phyloP scores from a whole-genome alignment of 306 rosid genomes.

The Prunus persica region DNA sequence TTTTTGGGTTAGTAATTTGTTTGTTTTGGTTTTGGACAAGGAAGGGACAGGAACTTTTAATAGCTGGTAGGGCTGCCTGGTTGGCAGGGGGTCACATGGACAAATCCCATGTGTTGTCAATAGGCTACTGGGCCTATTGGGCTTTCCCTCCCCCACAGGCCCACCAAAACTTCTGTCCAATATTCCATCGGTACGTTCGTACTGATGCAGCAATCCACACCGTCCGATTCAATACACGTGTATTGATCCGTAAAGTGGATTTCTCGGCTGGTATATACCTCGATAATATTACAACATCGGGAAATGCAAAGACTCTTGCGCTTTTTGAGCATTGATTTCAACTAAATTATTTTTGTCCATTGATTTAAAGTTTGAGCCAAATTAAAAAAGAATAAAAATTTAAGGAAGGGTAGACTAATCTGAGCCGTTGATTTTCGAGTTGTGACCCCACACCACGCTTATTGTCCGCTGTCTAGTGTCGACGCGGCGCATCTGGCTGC shows the following conservation, averaged over 20 bases:
- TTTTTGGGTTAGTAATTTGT: not conserved
- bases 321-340: too few relatives aligned
- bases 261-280: not conserved
- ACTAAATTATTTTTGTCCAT: too few relatives aligned
- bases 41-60: conserved; percentile 43
- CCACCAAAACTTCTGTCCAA: not conserved
- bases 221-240: not conserved
- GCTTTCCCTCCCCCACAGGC: not conserved
- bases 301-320: too few relatives aligned
- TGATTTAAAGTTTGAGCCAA: too few relatives aligned
- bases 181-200: not conserved
- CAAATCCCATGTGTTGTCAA: conserved; percentile 50
- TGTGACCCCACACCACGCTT: not conserved
- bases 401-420: not conserved
- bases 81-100: conserved; percentile 63
- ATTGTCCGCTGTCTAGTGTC: not conserved
- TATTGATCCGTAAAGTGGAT: not conserved
- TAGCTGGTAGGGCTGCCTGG: conserved; percentile 46
- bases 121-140: not conserved
- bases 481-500: not conserved
- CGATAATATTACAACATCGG: too few relatives aligned
- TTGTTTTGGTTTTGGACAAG: conserved; percentile 16
- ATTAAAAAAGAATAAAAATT: too few relatives aligned
- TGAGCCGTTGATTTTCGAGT: not conserved
- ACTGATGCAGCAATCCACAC: not conserved